These are phyloP conservation scores for Microbotryum lychnidis-dioicae DNA, from an alignment of 1,284 basidiomycete species.

Conservation along the genomic window DNA sequence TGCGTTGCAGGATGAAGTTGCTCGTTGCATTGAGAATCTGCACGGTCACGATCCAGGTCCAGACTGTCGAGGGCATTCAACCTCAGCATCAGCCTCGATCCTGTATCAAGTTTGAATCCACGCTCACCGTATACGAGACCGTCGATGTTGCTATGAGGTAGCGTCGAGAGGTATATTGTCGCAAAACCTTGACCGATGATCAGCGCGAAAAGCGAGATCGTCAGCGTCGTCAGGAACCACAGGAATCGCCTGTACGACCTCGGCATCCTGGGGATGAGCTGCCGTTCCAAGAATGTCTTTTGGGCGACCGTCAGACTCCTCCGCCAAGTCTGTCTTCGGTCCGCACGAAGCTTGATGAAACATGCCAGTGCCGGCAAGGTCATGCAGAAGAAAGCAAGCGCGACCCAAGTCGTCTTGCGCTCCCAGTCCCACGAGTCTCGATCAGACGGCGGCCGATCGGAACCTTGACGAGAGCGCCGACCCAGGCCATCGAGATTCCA, in stretches of 20 bases:
- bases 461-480: conserved; percentile 5
- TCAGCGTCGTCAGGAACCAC: conserved; percentile 51
- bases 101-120: neutral
- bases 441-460: conserved; percentile 24
- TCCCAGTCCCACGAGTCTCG: conserved; percentile 46
- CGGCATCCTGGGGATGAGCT: conserved; percentile 46
- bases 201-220: conserved; percentile 47
- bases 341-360: conserved; percentile 34
- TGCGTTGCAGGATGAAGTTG: conserved; percentile 47
- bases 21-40: conserved; percentile 43
- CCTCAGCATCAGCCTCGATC: conserved; percentile 36
- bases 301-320: conserved; percentile 41
- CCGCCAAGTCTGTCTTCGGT: conserved; percentile 37
- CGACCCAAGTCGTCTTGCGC: conserved; percentile 51
- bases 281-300: conserved; percentile 44
- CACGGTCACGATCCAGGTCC: conserved; percentile 47
- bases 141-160: conserved; percentile 50
- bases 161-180: conserved; percentile 47
- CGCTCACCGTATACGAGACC: conserved; percentile 46
- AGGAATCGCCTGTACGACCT: conserved; percentile 49
- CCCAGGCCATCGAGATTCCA: conserved; percentile 42
- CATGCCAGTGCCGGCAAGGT: conserved; percentile 47
- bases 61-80: conserved; percentile 40
- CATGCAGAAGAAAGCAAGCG: conserved; percentile 50
- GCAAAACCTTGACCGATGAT: conserved; percentile 53